phyloP scores from a whole-genome alignment of 768 basidiomycete genomes.

The Russula sp. region DNA sequence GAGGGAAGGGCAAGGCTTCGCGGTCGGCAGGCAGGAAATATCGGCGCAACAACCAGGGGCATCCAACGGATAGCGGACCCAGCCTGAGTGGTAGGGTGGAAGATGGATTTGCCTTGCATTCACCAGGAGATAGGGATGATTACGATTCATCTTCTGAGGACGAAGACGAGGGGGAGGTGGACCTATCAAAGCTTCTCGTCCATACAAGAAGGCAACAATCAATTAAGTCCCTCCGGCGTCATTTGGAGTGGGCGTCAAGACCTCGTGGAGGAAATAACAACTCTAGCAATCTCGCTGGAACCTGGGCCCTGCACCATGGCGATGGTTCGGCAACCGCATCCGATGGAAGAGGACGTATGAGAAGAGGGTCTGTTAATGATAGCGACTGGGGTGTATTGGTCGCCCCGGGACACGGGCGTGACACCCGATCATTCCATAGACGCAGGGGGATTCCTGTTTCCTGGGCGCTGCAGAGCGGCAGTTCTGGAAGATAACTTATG shows the following conservation, averaged over 20 bases:
- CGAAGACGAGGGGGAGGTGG: slow-evolving; percentile 49
- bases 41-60: slow-evolving; percentile 25
- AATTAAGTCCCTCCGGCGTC: slow-evolving; percentile 61
- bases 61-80: slow-evolving; percentile 25
- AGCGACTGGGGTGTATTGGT: slow-evolving; percentile 13
- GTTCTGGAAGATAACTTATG: neutral
- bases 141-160: slow-evolving; percentile 30
- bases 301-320: neutral
- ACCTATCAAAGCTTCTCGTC: slow-evolving; percentile 59
- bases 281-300: neutral
- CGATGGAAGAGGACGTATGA: slow-evolving; percentile 4
- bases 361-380: slow-evolving; percentile 21
- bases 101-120: slow-evolving; percentile 45
- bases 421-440: slow-evolving; percentile 1
- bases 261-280: neutral
- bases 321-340: neutral
- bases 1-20: slow-evolving; percentile 26
- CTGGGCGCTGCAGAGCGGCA: slow-evolving; percentile 6
- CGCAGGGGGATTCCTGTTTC: slow-evolving; percentile 15
- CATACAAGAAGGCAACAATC: slow-evolving; percentile 68
- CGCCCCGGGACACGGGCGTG: neutral
- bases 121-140: slow-evolving; percentile 22
- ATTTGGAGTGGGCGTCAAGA: slow-evolving; percentile 34
- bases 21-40: slow-evolving; percentile 6
- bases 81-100: slow-evolving; percentile 39